Conservation (phyloP, 495 filamentous ascomycete genomes). For the Lasiosphaeria hispida region DNA sequence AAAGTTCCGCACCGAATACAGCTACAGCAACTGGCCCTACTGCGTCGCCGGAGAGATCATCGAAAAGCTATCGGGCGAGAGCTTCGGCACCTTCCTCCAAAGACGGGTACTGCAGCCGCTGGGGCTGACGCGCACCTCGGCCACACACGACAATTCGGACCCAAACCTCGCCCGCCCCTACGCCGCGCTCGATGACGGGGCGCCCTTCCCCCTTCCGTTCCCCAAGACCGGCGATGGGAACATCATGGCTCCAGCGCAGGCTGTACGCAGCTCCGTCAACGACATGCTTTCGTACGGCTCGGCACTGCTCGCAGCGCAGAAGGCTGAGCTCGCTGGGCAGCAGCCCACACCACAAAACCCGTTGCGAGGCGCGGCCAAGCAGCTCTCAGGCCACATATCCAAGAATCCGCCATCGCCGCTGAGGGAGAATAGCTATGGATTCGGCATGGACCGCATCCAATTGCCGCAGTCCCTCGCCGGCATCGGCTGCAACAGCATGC, state of each 20-base stretch:
- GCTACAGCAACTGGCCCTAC: constrained; percentile 29
- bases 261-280: no score
- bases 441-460: constrained; percentile 1
- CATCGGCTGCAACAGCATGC: no score
- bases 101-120: constrained; percentile 6
- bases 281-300: no score
- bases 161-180: no score
- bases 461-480: background rate
- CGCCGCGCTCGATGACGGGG: no score
- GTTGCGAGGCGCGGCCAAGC: background rate
- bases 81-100: constrained; percentile 12
- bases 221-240: no score
- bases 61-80: constrained; percentile 18
- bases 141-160: background rate
- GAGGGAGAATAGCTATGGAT: background rate
- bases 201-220: no score
- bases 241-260: no score
- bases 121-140: background rate
- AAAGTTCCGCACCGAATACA: constrained; percentile 13
- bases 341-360: background rate
- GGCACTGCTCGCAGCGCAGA: constrained; percentile 4
- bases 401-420: background rate
- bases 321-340: background rate
- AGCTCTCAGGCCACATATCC: constrained; percentile 1
- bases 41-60: constrained; percentile 25